phyloP scores from a whole-genome alignment of 371 early-diverging fungal genomes.

The Neoconidiobolus thromboides region DNA sequence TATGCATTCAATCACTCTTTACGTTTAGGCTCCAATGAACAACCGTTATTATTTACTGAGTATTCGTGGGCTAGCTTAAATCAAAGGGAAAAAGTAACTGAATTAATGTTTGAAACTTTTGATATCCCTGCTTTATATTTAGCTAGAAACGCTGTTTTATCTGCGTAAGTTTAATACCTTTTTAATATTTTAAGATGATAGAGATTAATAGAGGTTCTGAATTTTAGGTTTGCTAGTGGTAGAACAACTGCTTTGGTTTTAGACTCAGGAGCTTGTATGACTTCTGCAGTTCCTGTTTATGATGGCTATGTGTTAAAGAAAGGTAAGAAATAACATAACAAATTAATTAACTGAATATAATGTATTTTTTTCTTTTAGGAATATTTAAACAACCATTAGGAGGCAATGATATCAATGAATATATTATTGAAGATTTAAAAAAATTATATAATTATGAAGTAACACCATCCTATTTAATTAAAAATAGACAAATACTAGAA shows the following conservation, averaged over 20 bases:
- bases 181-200: not conserved
- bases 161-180: conserved; percentile 40
- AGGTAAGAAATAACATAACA: conserved; percentile 17
- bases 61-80: conserved; percentile 75
- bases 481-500: conserved; percentile 48
- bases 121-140: conserved; percentile 81
- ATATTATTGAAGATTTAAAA: conserved; percentile 44
- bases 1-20: conserved; percentile 47
- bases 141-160: conserved; percentile 72
- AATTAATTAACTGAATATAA: not conserved
- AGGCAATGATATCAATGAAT: conserved; percentile 63
- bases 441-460: conserved; percentile 31
- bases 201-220: not conserved
- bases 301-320: conserved; percentile 90
- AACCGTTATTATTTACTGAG: conserved; percentile 77
- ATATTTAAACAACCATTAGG: conserved; percentile 56
- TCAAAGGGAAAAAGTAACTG: conserved; percentile 64
- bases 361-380: conserved; percentile 13
- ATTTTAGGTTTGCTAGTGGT: conserved; percentile 70
- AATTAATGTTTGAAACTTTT: conserved; percentile 87
- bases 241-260: conserved; percentile 73
- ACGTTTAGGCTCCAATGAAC: conserved; percentile 47
- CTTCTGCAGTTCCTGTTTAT: conserved; percentile 81
- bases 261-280: conserved; percentile 71
- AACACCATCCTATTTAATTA: conserved; percentile 72